A percentile compares a stretch with the other conserved stretches of the same genome.
Conservation (phyloP, 164 flowering plant species). For the Berberis thunbergii region DNA sequence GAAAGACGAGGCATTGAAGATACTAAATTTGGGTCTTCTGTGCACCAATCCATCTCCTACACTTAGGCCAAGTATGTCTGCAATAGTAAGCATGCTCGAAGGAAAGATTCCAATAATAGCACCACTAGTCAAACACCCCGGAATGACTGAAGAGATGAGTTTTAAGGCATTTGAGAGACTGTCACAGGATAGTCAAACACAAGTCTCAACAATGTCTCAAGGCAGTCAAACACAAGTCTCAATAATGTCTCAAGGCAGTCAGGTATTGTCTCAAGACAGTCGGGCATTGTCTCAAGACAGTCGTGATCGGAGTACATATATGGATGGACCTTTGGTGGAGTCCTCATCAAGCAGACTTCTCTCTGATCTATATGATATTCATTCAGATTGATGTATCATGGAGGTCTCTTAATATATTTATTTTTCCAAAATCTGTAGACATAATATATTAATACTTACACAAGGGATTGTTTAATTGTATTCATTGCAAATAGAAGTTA, state of each 20-base stretch:
- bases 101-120: conserved; percentile 47
- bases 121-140: conserved; percentile 25
- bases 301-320: too few relatives aligned
- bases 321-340: conserved; percentile 18
- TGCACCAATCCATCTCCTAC: conserved; percentile 74
- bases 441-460: too few relatives aligned
- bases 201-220: conserved; percentile 4
- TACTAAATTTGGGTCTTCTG: conserved; percentile 52
- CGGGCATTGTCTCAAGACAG: too few relatives aligned
- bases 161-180: conserved; percentile 21
- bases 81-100: conserved; percentile 67
- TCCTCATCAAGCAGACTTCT: conserved; percentile 11
- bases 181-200: conserved; percentile 18
- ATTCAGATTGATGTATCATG: not conserved
- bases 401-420: too few relatives aligned
- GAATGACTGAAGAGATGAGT: conserved; percentile 13
- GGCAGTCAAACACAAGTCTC: conserved; percentile 8
- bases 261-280: too few relatives aligned
- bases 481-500: too few relatives aligned
- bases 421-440: too few relatives aligned
- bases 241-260: not conserved
- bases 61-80: conserved; percentile 76
- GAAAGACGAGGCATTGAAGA: conserved; percentile 42
- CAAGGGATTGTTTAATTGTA: too few relatives aligned
- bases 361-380: not conserved